A percentile compares a stretch with the other conserved stretches of the same genome.
Evolutionary conservation across 768 basidiomycete species (phyloP).

Genomic region (Pleurotus salmoneostramineus): DNA sequence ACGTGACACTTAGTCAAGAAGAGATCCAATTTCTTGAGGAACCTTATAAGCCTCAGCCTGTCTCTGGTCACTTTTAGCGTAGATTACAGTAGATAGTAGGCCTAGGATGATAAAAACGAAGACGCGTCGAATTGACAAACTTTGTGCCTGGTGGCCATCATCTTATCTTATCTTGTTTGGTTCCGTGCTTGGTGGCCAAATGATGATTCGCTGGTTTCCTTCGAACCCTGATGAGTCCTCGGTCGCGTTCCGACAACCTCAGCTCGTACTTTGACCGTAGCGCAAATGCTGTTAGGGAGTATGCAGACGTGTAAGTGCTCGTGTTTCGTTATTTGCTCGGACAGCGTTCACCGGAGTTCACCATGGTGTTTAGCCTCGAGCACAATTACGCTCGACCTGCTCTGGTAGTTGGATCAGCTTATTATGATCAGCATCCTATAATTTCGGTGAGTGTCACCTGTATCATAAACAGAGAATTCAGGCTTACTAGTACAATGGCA

Average conservation of each 20-base stretch:
- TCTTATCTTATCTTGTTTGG: no score
- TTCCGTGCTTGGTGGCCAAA: no score
- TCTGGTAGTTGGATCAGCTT: conserved; percentile 23
- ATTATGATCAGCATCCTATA: conserved; percentile 29
- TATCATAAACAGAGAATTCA: not conserved
- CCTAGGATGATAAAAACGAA: no score
- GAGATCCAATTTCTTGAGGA: conserved; percentile 52
- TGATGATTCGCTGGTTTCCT: no score
- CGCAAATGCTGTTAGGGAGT: conserved; percentile 28
- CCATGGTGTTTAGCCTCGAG: conserved; percentile 32
- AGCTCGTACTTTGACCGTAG: conserved; percentile 32
- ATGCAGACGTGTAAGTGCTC: conserved; percentile 27
- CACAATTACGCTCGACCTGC: conserved; percentile 39
- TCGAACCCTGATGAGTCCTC: no score
- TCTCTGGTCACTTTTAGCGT: conserved; percentile 35
- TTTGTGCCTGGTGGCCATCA: not conserved
- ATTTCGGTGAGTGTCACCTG: conserved; percentile 22
- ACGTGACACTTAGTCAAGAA: conserved; percentile 43
- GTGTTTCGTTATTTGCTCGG: not conserved
- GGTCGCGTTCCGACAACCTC: conserved; percentile 17
- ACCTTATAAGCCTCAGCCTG: conserved; percentile 40
- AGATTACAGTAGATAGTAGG: no score
- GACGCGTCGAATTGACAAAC: no score
- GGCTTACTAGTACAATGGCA: not conserved
- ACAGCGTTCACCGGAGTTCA: not conserved